phyloP scores from a whole-genome alignment of 1,284 basidiomycete species.

The Moesziomyces sp. region DNA sequence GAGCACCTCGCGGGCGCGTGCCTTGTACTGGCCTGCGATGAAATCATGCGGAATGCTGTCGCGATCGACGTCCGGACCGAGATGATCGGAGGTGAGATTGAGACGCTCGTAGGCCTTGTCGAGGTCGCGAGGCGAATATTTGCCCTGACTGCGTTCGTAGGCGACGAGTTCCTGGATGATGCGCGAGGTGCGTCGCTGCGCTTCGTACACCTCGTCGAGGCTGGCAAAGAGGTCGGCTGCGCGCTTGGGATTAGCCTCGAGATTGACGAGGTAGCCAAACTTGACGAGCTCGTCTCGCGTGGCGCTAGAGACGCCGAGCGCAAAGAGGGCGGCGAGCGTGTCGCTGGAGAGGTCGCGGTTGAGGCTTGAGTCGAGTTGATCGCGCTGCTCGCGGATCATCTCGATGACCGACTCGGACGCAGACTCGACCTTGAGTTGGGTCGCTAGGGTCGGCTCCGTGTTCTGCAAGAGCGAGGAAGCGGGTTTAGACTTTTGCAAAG shows the following conservation, averaged over 20 bases:
- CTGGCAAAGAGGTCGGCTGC: constrained; percentile 28
- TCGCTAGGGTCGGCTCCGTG: constrained; percentile 10
- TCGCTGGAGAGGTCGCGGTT: constrained; percentile 3
- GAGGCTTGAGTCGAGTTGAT: constrained; percentile 28
- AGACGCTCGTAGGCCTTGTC: constrained; percentile 45
- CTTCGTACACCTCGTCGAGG: constrained; percentile 26
- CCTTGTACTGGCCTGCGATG: constrained; percentile 43
- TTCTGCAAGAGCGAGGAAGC: constrained; percentile 7
- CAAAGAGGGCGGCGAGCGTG: constrained; percentile 27
- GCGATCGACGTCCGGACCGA: constrained; percentile 30
- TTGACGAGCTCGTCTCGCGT: constrained; percentile 47
- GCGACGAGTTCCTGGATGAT: constrained; percentile 40
- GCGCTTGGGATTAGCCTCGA: constrained; percentile 17
- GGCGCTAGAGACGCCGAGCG: constrained; percentile 28
- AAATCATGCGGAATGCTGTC: constrained; percentile 33
- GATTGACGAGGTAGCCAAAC: constrained; percentile 42
- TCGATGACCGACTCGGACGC: constrained; percentile 27
- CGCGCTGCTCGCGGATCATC: constrained; percentile 21
- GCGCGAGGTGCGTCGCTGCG: constrained; percentile 34
- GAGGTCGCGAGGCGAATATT: constrained; percentile 26
- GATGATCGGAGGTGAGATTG: constrained; percentile 20
- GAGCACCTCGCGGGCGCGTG: constrained; percentile 31
- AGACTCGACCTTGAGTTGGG: constrained; percentile 3
- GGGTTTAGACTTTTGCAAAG: constrained; percentile 15
- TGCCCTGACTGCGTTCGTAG: constrained; percentile 40